A percentile compares a stretch with the other conserved stretches of the same genome.
These are phyloP conservation scores for Podaxis sp. DNA, from an alignment of 768 basidiomycete genomes.

Conservation along the genomic window DNA sequence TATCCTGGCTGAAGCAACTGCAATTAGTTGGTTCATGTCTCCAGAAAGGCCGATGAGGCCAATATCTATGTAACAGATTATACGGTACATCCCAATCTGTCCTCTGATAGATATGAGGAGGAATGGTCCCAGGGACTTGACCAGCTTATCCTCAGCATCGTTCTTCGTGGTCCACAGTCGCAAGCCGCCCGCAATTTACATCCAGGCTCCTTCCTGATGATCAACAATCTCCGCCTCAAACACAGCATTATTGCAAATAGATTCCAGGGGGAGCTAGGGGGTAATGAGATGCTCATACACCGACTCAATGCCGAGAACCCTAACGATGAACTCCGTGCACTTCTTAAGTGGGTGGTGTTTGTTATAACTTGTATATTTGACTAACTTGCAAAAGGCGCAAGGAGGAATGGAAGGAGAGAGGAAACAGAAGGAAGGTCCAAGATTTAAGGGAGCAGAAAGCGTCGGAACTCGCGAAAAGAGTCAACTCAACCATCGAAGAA, in stretches of 20 bases:
- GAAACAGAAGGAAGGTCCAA: not conserved
- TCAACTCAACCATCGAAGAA: constrained; percentile 33
- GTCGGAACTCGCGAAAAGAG: not conserved
- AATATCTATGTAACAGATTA: constrained; percentile 68
- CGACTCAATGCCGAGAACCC: constrained; percentile 35
- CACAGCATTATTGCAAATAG: constrained; percentile 27
- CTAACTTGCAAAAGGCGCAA: constrained; percentile 2
- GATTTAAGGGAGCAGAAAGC: not conserved
- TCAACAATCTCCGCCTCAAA: constrained; percentile 54
- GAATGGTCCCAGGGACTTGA: constrained; percentile 44
- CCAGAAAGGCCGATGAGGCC: constrained; percentile 30
- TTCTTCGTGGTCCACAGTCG: constrained; percentile 46
- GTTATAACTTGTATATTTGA: not conserved
- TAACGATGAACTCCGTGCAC: constrained; percentile 39
- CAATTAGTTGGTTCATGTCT: constrained; percentile 46
- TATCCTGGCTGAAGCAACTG: constrained; percentile 1
- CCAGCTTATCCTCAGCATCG: constrained; percentile 51
- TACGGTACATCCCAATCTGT: constrained; percentile 47
- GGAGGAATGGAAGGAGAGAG: not conserved
- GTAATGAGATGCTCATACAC: constrained; percentile 42
- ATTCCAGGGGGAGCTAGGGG: constrained; percentile 48
- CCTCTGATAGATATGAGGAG: constrained; percentile 26
- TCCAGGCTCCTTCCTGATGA: constrained; percentile 42
- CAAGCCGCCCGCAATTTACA: constrained; percentile 36
- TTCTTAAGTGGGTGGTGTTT: constrained; percentile 38